These are phyloP conservation scores for Asterella californica DNA, from an alignment of 225 moss, liverwort and hornwort species.

Conservation along the genomic window DNA sequence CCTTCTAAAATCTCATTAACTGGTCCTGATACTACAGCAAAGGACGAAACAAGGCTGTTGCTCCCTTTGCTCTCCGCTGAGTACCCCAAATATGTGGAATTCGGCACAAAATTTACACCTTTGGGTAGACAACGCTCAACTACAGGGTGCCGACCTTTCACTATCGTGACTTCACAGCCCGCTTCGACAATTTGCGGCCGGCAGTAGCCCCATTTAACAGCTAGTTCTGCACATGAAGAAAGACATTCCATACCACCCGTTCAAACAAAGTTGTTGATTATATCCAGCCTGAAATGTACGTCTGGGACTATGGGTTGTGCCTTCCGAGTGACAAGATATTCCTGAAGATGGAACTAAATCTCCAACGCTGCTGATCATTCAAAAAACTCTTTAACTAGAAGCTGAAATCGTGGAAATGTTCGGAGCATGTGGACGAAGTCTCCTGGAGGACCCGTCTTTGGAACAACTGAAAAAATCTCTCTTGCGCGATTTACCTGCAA, in stretches of 20 bases:
- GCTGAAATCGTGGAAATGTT: background rate
- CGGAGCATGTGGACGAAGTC: background rate
- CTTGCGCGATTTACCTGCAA: constrained; percentile 46
- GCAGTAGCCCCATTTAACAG: constrained; percentile 61
- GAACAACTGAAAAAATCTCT: background rate
- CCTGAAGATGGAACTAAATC: background rate
- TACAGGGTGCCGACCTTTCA: constrained; percentile 68
- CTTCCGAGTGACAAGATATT: background rate
- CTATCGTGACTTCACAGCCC: constrained; percentile 63
- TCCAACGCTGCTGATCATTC: background rate
- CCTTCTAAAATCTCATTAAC: background rate
- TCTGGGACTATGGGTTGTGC: background rate
- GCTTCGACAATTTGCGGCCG: constrained; percentile 54
- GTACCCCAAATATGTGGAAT: constrained; percentile 57
- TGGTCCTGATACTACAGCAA: background rate
- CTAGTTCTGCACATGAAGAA: constrained; percentile 49
- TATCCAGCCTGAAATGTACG: background rate
- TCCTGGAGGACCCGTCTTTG: background rate
- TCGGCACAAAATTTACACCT: constrained; percentile 49
- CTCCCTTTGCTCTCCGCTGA: background rate
- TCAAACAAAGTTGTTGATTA: background rate
- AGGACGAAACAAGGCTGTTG: background rate
- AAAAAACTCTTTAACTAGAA: background rate
- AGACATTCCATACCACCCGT: constrained; percentile 11
- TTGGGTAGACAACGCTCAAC: constrained; percentile 53